Conservation (phyloP, 352 stramenopile genomes). For the Phytophthora fragariaefolia region DNA sequence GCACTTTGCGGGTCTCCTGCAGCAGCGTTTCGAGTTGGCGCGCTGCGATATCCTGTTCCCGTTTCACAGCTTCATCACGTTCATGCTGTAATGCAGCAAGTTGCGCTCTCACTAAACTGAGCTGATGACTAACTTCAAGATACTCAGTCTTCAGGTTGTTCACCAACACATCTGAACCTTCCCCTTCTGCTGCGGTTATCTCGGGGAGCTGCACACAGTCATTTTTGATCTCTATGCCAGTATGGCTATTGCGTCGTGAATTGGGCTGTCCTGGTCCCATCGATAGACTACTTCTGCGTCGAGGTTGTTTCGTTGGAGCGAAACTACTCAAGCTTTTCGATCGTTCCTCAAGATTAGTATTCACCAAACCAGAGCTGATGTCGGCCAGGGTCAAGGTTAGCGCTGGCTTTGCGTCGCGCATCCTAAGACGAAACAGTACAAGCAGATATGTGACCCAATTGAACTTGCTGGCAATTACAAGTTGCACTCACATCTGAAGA, state of each 20-base stretch:
- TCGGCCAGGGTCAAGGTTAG: constrained; percentile 58
- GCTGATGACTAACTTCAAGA: constrained; percentile 41
- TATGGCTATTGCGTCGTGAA: constrained; percentile 25
- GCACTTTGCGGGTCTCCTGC: constrained; percentile 37
- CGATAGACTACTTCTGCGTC: constrained; percentile 37
- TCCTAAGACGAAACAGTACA: constrained; percentile 28
- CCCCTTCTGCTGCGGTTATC: constrained; percentile 9
- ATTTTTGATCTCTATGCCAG: constrained; percentile 24
- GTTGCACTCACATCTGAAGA: constrained; percentile 42
- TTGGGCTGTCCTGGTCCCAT: constrained; percentile 20
- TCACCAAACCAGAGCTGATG: constrained; percentile 22
- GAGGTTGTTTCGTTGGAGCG: constrained; percentile 15
- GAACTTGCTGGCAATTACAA: neutral
- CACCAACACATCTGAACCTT: constrained; percentile 16
- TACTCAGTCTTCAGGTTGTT: constrained; percentile 41
- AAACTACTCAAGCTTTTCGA: constrained; percentile 31
- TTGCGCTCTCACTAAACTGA: constrained; percentile 31
- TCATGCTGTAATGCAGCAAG: constrained; percentile 22
- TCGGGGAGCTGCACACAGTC: constrained; percentile 33
- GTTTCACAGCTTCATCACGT: constrained; percentile 15
- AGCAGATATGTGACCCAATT: neutral
- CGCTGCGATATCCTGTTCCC: constrained; percentile 30
- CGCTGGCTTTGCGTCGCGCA: constrained; percentile 49
- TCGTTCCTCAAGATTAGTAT: constrained; percentile 14
- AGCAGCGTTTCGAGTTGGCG: constrained; percentile 33